These are phyloP conservation scores for Trichoderma sp. DNA, from an alignment of 2,329 filamentous ascomycete genomes.

Conservation along the genomic window DNA sequence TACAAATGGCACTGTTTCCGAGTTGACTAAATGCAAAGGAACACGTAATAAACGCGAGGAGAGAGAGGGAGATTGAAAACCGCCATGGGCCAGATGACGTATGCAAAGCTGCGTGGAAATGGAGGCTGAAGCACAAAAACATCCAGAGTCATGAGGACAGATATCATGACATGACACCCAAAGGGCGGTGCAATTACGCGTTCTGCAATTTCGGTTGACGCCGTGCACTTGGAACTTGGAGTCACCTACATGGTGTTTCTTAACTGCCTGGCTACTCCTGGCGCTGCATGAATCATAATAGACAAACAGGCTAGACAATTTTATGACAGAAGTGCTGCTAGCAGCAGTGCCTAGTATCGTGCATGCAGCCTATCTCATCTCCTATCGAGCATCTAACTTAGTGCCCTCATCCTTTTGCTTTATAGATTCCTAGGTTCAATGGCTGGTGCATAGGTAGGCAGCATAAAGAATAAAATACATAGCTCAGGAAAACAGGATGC, in stretches of 20 bases:
- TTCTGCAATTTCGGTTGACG: not conserved
- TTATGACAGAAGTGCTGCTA: no score
- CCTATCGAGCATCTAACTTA: not conserved
- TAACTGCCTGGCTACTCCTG: not conserved
- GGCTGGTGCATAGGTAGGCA: not conserved
- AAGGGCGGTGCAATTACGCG: not conserved
- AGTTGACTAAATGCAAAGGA: not conserved
- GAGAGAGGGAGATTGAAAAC: not conserved
- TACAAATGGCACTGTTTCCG: not conserved
- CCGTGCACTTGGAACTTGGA: not conserved
- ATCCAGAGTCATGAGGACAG: not conserved
- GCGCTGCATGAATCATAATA: not conserved
- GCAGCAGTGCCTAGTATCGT: no score
- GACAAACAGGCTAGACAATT: not conserved
- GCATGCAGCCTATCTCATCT: not conserved
- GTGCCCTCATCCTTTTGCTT: not conserved
- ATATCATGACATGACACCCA: not conserved
- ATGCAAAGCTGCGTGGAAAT: not conserved
- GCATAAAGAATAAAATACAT: not conserved
- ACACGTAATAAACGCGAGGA: not conserved
- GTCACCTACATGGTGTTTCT: not conserved
- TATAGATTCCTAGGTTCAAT: not conserved
- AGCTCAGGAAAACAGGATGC: no score
- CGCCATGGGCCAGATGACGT: not conserved
- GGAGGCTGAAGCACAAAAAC: not conserved